These are phyloP conservation scores for Solanum raphanifolium DNA, from an alignment of 257 asterid species.

Conservation along the genomic window DNA sequence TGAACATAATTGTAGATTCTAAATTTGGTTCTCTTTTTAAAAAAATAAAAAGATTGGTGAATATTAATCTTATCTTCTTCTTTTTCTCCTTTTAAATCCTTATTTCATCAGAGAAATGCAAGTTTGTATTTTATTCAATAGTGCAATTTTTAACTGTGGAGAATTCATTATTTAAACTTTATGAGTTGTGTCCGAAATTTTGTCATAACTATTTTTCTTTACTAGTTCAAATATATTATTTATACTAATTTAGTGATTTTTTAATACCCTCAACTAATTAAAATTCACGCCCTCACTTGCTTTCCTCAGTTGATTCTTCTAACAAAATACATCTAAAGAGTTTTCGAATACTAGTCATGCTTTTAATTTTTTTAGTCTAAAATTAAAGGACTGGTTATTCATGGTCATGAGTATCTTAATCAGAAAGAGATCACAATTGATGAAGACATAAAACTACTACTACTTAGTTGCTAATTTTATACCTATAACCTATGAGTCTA, in stretches of 20 bases:
- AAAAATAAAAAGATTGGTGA: not conserved
- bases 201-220: not conserved
- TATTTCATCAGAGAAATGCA: not conserved
- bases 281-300: not conserved
- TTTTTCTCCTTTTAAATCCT: not conserved
- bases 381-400: not conserved
- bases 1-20: not conserved
- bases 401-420: not conserved
- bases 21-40: not conserved
- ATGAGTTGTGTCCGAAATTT: not conserved
- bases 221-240: not conserved
- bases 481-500: not conserved
- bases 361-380: not conserved
- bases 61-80: not conserved
- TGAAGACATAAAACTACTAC: not conserved
- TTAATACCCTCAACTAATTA: not conserved
- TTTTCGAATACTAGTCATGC: not conserved
- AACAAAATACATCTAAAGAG: not conserved
- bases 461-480: not conserved
- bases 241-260: not conserved
- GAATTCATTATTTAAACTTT: not conserved
- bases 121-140: not conserved
- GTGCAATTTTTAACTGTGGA: fast-evolving
- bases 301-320: not conserved
- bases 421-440: not conserved